These are phyloP conservation scores for Penicillium malachiteum DNA, from an alignment of 495 filamentous ascomycete species.

Conservation along the genomic window DNA sequence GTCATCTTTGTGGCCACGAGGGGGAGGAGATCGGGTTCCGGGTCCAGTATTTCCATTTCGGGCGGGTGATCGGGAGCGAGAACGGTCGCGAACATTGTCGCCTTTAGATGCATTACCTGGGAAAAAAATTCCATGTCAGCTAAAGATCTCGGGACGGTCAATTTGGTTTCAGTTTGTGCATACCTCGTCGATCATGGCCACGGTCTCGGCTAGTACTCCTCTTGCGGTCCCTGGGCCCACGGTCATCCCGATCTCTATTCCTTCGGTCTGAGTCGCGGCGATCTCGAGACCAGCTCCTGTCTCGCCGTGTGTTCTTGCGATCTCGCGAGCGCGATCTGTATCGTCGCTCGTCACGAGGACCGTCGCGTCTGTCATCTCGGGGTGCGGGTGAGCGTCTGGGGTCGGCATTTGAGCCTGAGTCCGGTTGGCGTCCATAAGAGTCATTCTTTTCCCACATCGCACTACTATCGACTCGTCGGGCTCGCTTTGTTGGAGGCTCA, in stretches of 20 bases:
- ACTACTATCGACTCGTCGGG: constrained; percentile 52
- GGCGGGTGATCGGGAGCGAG: constrained; percentile 42
- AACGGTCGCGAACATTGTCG: constrained; percentile 43
- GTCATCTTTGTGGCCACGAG: constrained; percentile 33
- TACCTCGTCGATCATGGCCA: constrained; percentile 44
- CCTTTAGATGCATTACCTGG: constrained; percentile 35
- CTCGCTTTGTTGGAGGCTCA: constrained; percentile 55
- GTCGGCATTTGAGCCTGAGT: constrained; percentile 35
- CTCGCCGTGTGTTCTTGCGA: constrained; percentile 37
- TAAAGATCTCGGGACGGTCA: background rate
- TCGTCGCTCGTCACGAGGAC: constrained; percentile 36
- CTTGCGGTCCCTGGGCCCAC: constrained; percentile 39
- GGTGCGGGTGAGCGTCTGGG: constrained; percentile 33
- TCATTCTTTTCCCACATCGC: constrained; percentile 55
- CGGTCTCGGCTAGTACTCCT: constrained; percentile 49
- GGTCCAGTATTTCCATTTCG: constrained; percentile 40
- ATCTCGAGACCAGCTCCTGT: constrained; percentile 48
- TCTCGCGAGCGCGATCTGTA: constrained; percentile 47
- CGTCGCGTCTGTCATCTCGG: constrained; percentile 34
- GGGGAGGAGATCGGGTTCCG: constrained; percentile 34
- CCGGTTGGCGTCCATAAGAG: constrained; percentile 24
- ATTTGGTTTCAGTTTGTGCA: constrained; percentile 1
- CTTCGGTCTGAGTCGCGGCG: constrained; percentile 37
- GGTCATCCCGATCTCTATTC: constrained; percentile 43
- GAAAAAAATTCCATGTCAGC: background rate